phyloP scores from a whole-genome alignment of 1,284 basidiomycete genomes.

The Vanrija humicola region DNA sequence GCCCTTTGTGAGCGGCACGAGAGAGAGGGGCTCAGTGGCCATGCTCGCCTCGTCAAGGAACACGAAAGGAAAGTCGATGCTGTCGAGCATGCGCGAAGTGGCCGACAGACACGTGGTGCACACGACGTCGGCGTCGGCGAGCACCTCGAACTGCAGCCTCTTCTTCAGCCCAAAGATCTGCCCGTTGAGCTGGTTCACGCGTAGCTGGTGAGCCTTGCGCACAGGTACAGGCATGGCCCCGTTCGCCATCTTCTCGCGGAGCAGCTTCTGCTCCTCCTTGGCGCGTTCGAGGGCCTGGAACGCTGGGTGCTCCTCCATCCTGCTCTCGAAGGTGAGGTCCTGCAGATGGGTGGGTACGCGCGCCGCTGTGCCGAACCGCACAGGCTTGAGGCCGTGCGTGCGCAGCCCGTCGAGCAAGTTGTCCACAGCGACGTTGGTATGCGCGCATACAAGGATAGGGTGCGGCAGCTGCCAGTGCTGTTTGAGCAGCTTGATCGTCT shows the following conservation, averaged over 20 bases:
- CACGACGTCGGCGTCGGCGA: constrained; percentile 67
- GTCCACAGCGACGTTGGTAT: constrained; percentile 93
- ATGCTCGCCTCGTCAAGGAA: constrained; percentile 93
- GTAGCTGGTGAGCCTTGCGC: constrained; percentile 36
- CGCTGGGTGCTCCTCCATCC: constrained; percentile 62
- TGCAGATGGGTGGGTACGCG: constrained; percentile 60
- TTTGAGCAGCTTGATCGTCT: constrained; percentile 78
- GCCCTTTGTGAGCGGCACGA: constrained; percentile 84
- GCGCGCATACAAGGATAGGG: constrained; percentile 82
- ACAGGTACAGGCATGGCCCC: constrained; percentile 21
- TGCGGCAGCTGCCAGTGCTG: constrained; percentile 74
- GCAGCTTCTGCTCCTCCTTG: constrained; percentile 58
- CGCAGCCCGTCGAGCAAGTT: constrained; percentile 71
- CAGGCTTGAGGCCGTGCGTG: constrained; percentile 61
- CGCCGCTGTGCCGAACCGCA: constrained; percentile 69
- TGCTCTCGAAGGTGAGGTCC: constrained; percentile 62
- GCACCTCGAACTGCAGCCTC: constrained; percentile 53
- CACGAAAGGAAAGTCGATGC: constrained; percentile 85
- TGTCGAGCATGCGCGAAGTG: constrained; percentile 51
- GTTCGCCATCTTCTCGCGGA: constrained; percentile 49
- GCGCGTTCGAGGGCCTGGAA: constrained; percentile 52
- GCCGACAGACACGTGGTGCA: constrained; percentile 79
- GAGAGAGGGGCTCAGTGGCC: constrained; percentile 85
- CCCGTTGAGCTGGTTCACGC: constrained; percentile 52
- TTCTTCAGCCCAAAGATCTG: constrained; percentile 24